These are phyloP conservation scores for Pichia nakasei DNA, from an alignment of 805 yeast genomes.

Conservation along the genomic window DNA sequence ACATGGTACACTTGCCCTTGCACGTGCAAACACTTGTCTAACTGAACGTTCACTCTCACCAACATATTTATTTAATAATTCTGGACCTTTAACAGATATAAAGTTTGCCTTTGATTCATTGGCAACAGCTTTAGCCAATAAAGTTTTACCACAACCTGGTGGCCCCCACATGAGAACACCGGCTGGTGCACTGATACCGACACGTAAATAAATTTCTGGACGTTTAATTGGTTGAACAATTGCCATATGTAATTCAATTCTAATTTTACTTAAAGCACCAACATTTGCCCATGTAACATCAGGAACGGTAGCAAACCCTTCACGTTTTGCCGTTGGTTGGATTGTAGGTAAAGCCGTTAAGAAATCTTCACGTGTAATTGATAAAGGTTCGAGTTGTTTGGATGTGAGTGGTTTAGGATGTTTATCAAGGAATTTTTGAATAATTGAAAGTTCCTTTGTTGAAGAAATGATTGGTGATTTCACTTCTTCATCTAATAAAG, in stretches of 20 bases:
- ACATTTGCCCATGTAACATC: constrained; percentile 95
- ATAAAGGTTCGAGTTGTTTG: constrained; percentile 66
- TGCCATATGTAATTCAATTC: constrained; percentile 93
- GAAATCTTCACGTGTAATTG: constrained; percentile 75
- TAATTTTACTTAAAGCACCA: constrained; percentile 73
- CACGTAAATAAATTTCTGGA: constrained; percentile 82
- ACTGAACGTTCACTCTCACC: constrained; percentile 93
- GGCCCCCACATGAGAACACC: constrained; percentile 99
- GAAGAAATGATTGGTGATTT: background rate
- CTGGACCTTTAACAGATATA: constrained; percentile 94
- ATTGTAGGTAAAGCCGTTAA: constrained; percentile 79
- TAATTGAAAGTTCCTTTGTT: constrained; percentile 37
- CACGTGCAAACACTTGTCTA: constrained; percentile 88
- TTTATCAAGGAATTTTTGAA: constrained; percentile 58
- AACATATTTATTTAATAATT: constrained; percentile 86
- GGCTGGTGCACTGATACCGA: constrained; percentile 93
- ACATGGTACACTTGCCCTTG: constrained; percentile 91
- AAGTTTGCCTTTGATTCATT: constrained; percentile 95
- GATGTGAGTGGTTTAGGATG: constrained; percentile 76
- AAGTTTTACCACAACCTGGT: constrained; percentile 97
- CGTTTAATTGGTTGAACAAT: constrained; percentile 92
- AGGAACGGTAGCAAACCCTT: constrained; percentile 97
- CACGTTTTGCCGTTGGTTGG: constrained; percentile 96
- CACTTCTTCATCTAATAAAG: background rate
- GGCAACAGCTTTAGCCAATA: constrained; percentile 95